Evolutionary conservation across 2,329 filamentous ascomycete genomes (phyloP).

Genomic region (Incumbomyces lentus): DNA sequence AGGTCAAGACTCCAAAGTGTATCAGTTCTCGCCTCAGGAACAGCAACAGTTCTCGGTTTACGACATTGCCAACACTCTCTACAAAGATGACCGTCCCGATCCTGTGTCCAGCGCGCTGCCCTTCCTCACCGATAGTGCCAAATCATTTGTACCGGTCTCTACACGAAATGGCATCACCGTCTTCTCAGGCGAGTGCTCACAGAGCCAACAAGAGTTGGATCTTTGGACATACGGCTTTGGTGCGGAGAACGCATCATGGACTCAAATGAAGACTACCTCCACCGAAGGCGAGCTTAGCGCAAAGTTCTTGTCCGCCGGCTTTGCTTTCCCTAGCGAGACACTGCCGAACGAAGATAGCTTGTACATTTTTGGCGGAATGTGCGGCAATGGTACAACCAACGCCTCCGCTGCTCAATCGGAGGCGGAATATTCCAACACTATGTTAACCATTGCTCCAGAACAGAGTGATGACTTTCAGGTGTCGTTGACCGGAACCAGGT

Average conservation of each 20-base stretch:
- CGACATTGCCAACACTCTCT: conserved; percentile 14
- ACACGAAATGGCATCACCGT: conserved; percentile 60
- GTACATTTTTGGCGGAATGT: conserved; percentile 88
- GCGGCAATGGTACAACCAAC: conserved; percentile 38
- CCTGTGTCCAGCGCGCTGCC: conserved; percentile 47
- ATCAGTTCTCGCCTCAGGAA: conserved; percentile 6
- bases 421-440: conserved; percentile 69
- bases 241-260: conserved; percentile 47
- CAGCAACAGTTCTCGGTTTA: conserved; percentile 15
- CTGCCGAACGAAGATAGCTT: conserved; percentile 37
- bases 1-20: conserved; percentile 3
- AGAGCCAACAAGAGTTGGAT: conserved; percentile 38
- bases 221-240: conserved; percentile 59
- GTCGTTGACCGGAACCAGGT: conserved; percentile 41
- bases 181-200: conserved; percentile 62
- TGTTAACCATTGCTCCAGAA: conserved; percentile 55
- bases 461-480: conserved; percentile 25
- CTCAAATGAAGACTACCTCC: conserved; percentile 29
- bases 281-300: conserved; percentile 32
- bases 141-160: conserved; percentile 52
- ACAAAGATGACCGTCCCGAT: conserved; percentile 30
- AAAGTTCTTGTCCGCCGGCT: conserved; percentile 49
- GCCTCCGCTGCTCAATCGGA: conserved; percentile 50
- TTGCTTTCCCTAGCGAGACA: conserved; percentile 55
- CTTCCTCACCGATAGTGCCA: conserved; percentile 44